Base-by-base conservation (phyloP, 179 eudicot genomes). In the Silene vulgaris region DNA sequence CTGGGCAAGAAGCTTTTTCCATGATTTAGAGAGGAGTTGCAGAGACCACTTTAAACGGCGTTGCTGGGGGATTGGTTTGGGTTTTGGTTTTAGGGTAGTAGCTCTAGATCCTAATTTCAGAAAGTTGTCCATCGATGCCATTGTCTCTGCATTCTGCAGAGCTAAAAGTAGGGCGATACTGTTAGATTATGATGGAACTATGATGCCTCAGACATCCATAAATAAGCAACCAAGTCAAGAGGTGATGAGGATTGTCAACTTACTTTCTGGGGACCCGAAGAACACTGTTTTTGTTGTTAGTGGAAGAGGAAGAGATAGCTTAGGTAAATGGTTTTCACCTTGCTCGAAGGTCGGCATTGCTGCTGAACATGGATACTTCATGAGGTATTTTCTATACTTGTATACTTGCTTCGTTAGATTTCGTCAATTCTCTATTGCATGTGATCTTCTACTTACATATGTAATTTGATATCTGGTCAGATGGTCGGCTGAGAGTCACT, bases 61-160 rank as follows among this genome's bases (percentile, higher is more conserved):
- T 43, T 89, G 96, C 56, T 92, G 93, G 90, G 96, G 96, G 9
- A 86, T 92, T 69, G 97, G 97, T n/a, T 92, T 92, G 82, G 90
- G 97, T 75, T 89, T 92, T 77, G 96, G 96, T 9, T 92, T 90
- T 77, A 89, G 97, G 67, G 97, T 92, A 2, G 87, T 92, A 69
- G 93, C 97, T 13, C 83, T 92, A 69, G 97, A 90, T 81, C 96
- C 94, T 26, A 88, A 77, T 83, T 90, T 92, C 81, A 82, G 89
- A 82, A 92, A 92, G 81, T 81, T 92, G 73, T 86, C 92, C 11
- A 85, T 88, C 71, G 97, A 92, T 65, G 92, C 90, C 61, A 89
- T 92, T 80, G 96, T 87, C 56, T 90, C 96, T 32, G 89, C 94
- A 11, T 92, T 88, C 77, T 87, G 85, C 75, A 86, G 92, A 77